Evolutionary conservation across 441 rosid genomes (phyloP), one percentile per base, ranked within the genome.

Genomic region (Melastoma candidum): DNA sequence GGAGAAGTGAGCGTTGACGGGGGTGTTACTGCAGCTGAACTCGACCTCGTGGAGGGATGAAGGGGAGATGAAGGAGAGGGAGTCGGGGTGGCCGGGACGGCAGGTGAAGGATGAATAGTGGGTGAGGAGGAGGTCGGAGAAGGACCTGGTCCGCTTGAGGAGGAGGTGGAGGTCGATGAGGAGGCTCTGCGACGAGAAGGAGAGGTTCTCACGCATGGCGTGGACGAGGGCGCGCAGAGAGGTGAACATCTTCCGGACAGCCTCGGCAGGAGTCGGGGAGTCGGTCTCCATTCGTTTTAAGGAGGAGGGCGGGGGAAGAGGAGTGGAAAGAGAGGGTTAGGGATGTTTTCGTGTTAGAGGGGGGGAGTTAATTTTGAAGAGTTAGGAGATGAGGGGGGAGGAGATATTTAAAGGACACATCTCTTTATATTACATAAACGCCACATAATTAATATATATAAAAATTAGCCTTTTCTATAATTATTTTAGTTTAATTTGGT

Each of bases 1-100:
- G 0, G 63, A 66, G 44, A 64, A 61, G 74, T 65, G 68, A 46
- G 76, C 57, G 60, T 71, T 58, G 27, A 75, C 64, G 0, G 92
- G 85, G 70, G 74, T 85, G 75, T 77, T 71, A 53, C 85, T 78
- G 70, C 96, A 88, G 76, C 95, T 83, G 74, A 85, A 88, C 79
- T 88, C 92, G 59, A 85, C 83, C 49, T 88, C 89, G 0, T 73
- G 56, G 1, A 84, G 83, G 3, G 80, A 76, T 1, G 74, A 63
- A 60, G 78, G 77, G 3, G 90, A 76, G 9, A 68, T 26, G 17
- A 63, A 68, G 54, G 64, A 48, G 55, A 41, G 43, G 55, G 55
- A 41, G 55, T 29, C 55, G 46, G 36, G n/a, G 65, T 85, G 75
- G 11, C 73, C 66, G 9, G 87, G 68, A 8, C 76, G 74, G 63